These are phyloP conservation scores for Calocybe cyanea DNA, from an alignment of 768 basidiomycete genomes.

Conservation along the genomic window DNA sequence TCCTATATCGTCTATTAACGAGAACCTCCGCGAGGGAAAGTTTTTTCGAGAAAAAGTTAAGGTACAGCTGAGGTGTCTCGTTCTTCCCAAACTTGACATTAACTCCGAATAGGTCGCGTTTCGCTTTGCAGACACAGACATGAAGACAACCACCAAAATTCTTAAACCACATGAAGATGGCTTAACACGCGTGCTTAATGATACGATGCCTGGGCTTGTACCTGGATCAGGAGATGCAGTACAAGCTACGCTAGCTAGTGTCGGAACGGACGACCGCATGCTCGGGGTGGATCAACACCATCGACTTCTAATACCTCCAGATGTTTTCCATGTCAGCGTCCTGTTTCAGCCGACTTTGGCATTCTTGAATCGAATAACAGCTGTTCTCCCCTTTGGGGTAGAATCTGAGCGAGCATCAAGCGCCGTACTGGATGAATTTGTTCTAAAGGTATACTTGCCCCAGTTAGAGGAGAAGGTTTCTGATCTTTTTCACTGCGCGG, in stretches of 20 bases:
- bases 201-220: constrained; percentile 93
- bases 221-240: constrained; percentile 63
- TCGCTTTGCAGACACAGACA: constrained; percentile 88
- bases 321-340: constrained; percentile 91
- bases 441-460: constrained; percentile 87
- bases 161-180: constrained; percentile 82
- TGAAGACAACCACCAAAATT: constrained; percentile 60
- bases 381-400: constrained; percentile 67
- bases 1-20: constrained; percentile 91
- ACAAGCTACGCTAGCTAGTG: constrained; percentile 55
- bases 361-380: constrained; percentile 72
- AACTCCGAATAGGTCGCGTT: constrained; percentile 67
- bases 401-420: constrained; percentile 66
- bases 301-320: constrained; percentile 79
- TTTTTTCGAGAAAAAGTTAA: constrained; percentile 76
- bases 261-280: constrained; percentile 71
- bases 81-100: not conserved
- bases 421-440: constrained; percentile 85
- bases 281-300: constrained; percentile 77
- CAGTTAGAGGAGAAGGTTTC: constrained; percentile 95
- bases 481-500: constrained; percentile 79
- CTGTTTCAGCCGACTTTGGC: constrained; percentile 92
- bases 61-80: constrained; percentile 33
- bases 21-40: constrained; percentile 82
- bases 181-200: constrained; percentile 75